Evolutionary conservation across 2,329 filamentous ascomycete species (phyloP), one percentile per base, ranked within the genome.

Genomic region (Apiospora aurea): DNA sequence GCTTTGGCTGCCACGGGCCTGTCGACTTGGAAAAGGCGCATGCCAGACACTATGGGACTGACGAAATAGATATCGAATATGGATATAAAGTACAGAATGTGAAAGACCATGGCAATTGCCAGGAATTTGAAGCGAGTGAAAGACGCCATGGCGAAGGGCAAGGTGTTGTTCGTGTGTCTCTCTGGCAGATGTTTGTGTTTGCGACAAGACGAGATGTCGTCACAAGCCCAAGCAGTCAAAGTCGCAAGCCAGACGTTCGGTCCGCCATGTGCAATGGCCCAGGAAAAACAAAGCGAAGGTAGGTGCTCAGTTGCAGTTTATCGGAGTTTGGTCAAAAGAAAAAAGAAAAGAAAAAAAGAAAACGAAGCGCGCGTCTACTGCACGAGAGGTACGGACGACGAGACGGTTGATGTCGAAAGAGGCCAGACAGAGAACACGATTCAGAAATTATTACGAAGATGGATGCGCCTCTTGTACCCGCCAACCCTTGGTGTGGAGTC

Each of bases 41-140:
- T 99, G 80, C 96, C 96, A 85, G 92, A 93, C 71, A 98, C 96
- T 77, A 99, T 96, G 29, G 96, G 96, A 81, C 95, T 98, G 80
- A 98, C 95, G 80, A 99, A 99, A 84, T 99, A 98, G 75, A 98
- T 96, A 82, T 98, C 95, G 84, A 99, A 99, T 79, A 98, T 98
- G 73, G 95, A 97, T 80, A 92, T 93, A 71, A 97, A 92, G 82
- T 99, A 99, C 75, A 97, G 90, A 70, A 98, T 82, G 83, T 99
- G 97, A 81, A 99, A 99, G 73, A 96, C 85, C 80, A 98, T 89
- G 77, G 96, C 96, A 80, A 97, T 90, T 80, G 92, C 91, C 82
- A 98, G 84, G 81, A 99, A 98, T 80, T 92, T 92, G 79, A 93
- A 89, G 80, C 95, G 94, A 77, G 84, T 85, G 76, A 87, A 83